Conservation (phyloP, 371 early-diverging fungal species). For the Haplosporangium sp. region DNA sequence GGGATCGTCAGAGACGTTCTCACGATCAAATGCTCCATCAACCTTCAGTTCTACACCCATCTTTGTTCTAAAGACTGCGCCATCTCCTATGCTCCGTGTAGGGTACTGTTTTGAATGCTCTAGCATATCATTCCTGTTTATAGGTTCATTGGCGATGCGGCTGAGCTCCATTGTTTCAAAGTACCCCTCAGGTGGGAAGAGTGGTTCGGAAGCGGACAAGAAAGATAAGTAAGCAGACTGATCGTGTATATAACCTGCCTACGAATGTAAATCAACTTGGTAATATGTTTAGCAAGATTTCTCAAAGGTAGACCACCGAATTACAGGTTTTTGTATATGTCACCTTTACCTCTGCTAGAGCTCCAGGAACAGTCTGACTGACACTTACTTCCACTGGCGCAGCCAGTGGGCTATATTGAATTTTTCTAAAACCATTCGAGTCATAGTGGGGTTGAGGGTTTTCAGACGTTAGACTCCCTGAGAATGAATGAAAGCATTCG, state of each 20-base stretch:
- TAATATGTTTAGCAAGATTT: no score
- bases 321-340: no score
- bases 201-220: neutral
- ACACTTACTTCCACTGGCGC: constrained; percentile 1
- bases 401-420: neutral
- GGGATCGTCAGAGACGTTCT: neutral
- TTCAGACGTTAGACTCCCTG: neutral
- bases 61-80: neutral
- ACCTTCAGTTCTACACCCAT: constrained; percentile 5
- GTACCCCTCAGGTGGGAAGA: neutral
- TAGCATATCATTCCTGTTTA: neutral
- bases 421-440: neutral
- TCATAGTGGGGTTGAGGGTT: neutral
- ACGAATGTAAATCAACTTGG: neutral
- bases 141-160: neutral
- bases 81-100: neutral
- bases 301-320: no score
- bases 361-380: neutral
- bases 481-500: neutral
- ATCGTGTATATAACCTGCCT: neutral
- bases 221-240: neutral
- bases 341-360: neutral
- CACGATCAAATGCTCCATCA: neutral
- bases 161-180: neutral
- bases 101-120: neutral